Evolutionary conservation across 768 basidiomycete species (phyloP), one percentile per base, ranked within the genome.

Genomic region (Amanita thiersii): DNA sequence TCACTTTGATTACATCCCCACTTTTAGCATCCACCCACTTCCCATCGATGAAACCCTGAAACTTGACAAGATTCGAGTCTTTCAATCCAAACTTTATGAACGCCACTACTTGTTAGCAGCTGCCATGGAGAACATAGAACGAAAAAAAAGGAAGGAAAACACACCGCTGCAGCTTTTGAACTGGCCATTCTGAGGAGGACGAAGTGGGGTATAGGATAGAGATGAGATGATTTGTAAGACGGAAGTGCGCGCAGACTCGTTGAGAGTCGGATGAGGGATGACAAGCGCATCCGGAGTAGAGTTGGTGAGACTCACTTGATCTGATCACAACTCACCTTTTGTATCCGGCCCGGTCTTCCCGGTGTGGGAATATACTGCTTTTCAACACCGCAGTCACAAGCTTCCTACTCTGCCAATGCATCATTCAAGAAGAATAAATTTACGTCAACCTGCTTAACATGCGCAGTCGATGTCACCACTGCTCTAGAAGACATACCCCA

Each of bases 11-110:
- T 17, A 64, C 83, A 40, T 72, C 77, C 5, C 84, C 81, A 33
- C 74, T 77, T 48, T 74, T 73, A n/a, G 87, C 81, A 48, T 86
- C 79, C 2, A 88, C 66, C 86, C 89, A 91, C 59, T 91, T 76
- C 0, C 92, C 93, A 53, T 81, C 75, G 56, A 97, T 86, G 45
- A 81, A 73, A 0, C 73, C 87, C 61, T 89, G 78, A 19, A 75
- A 75, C 51, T 79, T 82, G 54, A 93, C 66, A 44, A 97, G 60
- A 4, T 73, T 70, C 0, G 80, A 56, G 53, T 97, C 92, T 54
- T 81, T 85, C 46, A 97, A 69, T 25, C 78, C 81, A 59, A 81
- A 80, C 81, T 84, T 44, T 12, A 44, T 17, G 28, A 35, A n/a
- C n/a, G n/a, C n/a, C n/a, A n/a, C 21, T 29, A 14, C 17, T 20